Conservation (phyloP, 805 yeast genomes). For the Komagataella pastoris region DNA sequence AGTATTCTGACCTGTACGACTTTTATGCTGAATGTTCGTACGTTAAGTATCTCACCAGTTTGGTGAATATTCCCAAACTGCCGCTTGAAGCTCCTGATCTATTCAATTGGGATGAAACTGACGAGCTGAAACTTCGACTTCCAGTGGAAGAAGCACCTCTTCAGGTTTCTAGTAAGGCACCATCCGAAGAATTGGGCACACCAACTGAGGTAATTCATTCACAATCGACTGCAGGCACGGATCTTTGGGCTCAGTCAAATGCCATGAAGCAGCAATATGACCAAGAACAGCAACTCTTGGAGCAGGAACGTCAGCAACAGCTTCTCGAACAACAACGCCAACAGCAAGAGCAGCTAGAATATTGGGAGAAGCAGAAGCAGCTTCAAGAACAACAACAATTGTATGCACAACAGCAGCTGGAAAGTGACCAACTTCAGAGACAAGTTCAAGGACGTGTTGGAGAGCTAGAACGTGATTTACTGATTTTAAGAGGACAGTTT, state of each 20-base stretch:
- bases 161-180: conserved; percentile 10
- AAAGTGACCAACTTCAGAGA: conserved; percentile 54
- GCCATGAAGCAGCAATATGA: conserved; percentile 32
- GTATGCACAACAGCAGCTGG: conserved; percentile 54
- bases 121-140: conserved; percentile 14
- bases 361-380: conserved; percentile 63
- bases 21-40: conserved; percentile 87
- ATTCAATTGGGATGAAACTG: conserved; percentile 29
- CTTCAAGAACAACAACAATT: conserved; percentile 57
- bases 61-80: conserved; percentile 68
- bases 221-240: conserved; percentile 43
- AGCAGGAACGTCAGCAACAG: conserved; percentile 51
- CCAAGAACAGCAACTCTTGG: conserved; percentile 46
- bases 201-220: conserved; percentile 31
- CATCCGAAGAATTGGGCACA: conserved; percentile 17
- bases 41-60: conserved; percentile 64
- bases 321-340: conserved; percentile 53
- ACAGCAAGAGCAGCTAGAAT: conserved; percentile 59
- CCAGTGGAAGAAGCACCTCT: conserved; percentile 8
- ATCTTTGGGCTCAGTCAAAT: conserved; percentile 22
- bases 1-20: conserved; percentile 57
- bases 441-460: conserved; percentile 72
- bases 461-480: conserved; percentile 69
- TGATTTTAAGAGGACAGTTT: conserved; percentile 65
- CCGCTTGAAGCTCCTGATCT: conserved; percentile 49